Evolutionary conservation across 495 filamentous ascomycete species (phyloP).

Genomic region (Rusavskia elegans): DNA sequence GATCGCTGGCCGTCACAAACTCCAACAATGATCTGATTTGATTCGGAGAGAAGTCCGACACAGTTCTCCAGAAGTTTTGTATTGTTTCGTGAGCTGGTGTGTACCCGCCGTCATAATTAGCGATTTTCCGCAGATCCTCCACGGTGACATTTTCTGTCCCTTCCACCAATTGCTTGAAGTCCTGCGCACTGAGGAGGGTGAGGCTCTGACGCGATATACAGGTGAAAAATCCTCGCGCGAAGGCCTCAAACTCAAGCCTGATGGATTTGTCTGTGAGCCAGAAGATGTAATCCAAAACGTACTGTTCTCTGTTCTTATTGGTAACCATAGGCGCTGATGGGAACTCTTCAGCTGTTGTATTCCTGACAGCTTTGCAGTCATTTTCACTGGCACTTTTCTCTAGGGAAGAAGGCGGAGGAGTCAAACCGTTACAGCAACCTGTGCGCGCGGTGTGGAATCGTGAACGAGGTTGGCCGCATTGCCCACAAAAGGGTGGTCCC

Average conservation of each 20-base stretch:
- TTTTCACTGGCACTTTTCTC: too few relatives aligned
- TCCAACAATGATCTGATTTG: slow-evolving; percentile 51
- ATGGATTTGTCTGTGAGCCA: slow-evolving; percentile 73
- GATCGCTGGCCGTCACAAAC: slow-evolving; percentile 88
- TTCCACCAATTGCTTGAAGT: slow-evolving; percentile 65
- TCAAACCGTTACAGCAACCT: too few relatives aligned
- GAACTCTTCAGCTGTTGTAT: slow-evolving; percentile 14
- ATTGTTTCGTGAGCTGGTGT: slow-evolving; percentile 49
- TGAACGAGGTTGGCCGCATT: too few relatives aligned
- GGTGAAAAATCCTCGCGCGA: slow-evolving; percentile 63
- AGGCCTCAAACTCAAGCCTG: slow-evolving; percentile 61
- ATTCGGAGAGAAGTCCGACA: slow-evolving; percentile 38
- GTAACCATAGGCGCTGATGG: slow-evolving; percentile 45
- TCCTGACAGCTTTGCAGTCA: too few relatives aligned
- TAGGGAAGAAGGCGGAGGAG: too few relatives aligned
- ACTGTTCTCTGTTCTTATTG: slow-evolving; percentile 57
- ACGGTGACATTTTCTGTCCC: slow-evolving; percentile 67
- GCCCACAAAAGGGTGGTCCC: not conserved
- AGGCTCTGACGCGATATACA: slow-evolving; percentile 56
- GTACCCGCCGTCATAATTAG: slow-evolving; percentile 69
- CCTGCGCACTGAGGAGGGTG: slow-evolving; percentile 49
- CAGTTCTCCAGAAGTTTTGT: slow-evolving; percentile 67
- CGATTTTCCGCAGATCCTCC: slow-evolving; percentile 44
- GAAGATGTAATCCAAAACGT: slow-evolving; percentile 74
- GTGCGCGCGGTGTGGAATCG: too few relatives aligned